A percentile compares a stretch with the other conserved stretches of the same genome.
Evolutionary conservation across 2,329 filamentous ascomycete genomes (phyloP).

Genomic region (Lachnellula subtilissima): DNA sequence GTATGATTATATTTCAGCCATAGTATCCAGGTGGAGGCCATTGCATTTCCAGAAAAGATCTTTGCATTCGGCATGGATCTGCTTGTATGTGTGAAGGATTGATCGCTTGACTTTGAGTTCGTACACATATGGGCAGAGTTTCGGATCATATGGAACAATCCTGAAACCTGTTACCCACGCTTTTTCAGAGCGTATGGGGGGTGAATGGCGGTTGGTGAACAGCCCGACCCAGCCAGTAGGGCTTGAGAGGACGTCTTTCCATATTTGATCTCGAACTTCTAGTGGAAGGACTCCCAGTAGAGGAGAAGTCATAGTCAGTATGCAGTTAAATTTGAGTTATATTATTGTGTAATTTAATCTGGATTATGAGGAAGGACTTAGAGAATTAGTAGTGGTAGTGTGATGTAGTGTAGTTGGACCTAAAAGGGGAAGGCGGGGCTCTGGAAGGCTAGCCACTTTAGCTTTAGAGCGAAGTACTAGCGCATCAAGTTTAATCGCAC

Average conservation of each 20-base stretch:
- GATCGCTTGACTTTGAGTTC: background rate
- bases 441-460: too few species aligned
- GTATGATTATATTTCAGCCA: background rate
- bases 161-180: too few species aligned
- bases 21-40: background rate
- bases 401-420: too few species aligned
- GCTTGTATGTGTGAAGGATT: conserved; percentile 3
- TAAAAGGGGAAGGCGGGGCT: too few species aligned
- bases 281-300: background rate
- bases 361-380: too few species aligned
- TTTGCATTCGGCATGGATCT: conserved; percentile 5
- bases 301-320: background rate
- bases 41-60: background rate
- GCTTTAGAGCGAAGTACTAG: too few species aligned
- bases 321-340: background rate
- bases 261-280: conserved; percentile 6
- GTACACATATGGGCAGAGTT: background rate
- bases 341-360: background rate
- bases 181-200: too few species aligned
- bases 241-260: background rate
- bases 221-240: background rate
- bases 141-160: background rate
- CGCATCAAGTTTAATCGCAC: too few species aligned
- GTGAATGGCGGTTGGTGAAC: background rate
- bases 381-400: too few species aligned